Evolutionary conservation across 1,284 basidiomycete species (phyloP).

Genomic region (Melampsora larici-populina): DNA sequence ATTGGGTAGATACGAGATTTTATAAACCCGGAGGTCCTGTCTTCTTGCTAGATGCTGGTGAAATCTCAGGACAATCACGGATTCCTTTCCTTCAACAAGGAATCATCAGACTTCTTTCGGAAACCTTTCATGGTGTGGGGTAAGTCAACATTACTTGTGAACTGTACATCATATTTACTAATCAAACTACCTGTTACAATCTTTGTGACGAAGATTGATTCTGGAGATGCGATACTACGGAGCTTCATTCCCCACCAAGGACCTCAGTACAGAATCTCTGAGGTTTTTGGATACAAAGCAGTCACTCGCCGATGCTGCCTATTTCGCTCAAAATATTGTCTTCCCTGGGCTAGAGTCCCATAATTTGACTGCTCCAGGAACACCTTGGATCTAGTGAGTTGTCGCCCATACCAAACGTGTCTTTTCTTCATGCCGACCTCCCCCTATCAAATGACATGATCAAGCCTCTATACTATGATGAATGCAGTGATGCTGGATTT

Average conservation of each 20-base stretch:
- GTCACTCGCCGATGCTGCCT: slow-evolving; percentile 6
- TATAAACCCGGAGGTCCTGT: slow-evolving; percentile 48
- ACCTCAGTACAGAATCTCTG: background rate
- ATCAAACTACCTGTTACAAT: background rate
- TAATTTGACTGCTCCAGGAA: background rate
- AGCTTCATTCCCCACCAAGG: background rate
- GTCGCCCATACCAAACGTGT: background rate
- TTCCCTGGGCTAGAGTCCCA: background rate
- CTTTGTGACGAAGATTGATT: background rate
- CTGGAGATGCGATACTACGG: background rate
- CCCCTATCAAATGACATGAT: background rate
- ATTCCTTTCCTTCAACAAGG: slow-evolving; percentile 49
- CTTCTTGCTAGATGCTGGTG: slow-evolving; percentile 51
- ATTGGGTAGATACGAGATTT: slow-evolving; percentile 49
- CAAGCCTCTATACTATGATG: background rate
- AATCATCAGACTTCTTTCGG: slow-evolving; percentile 50
- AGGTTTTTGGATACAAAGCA: slow-evolving; percentile 1
- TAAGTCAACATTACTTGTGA: background rate
- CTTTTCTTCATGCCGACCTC: background rate
- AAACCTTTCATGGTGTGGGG: slow-evolving; percentile 50
- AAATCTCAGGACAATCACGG: slow-evolving; percentile 46
- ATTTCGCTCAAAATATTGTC: background rate
- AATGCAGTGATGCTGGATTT: no score
- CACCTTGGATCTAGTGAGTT: slow-evolving; percentile 5
- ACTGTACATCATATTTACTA: background rate